Conservation (phyloP, 805 yeast species). For the Myxozyma neglecta region DNA sequence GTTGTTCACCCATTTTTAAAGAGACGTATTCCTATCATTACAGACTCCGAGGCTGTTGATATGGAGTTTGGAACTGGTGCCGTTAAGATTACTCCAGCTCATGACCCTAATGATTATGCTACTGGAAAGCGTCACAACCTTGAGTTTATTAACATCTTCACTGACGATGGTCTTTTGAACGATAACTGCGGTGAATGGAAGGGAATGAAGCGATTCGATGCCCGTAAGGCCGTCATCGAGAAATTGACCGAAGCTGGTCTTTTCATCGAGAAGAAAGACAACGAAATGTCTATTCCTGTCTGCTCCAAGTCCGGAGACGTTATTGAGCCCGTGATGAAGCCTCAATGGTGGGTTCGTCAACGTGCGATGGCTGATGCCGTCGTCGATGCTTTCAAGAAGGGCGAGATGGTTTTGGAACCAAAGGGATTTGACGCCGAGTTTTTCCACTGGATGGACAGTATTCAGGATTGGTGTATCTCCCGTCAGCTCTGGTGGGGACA, state of each 20-base stretch:
- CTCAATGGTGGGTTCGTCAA: conserved; percentile 99
- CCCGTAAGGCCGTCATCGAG: conserved; percentile 81
- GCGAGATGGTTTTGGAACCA: conserved; percentile 80
- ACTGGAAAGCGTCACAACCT: conserved; percentile 93
- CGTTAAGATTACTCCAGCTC: conserved; percentile 98
- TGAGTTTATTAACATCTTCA: conserved; percentile 84
- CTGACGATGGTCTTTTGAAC: conserved; percentile 89
- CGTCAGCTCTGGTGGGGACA: conserved; percentile 97
- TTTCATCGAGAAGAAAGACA: conserved; percentile 81
- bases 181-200: conserved; percentile 91
- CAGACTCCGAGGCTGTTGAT: conserved; percentile 92
- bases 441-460: conserved; percentile 91
- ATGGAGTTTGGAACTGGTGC: conserved; percentile 99
- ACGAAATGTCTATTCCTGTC: conserved; percentile 91
- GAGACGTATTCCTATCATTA: conserved; percentile 80
- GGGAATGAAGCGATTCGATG: conserved; percentile 92
- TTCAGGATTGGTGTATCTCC: conserved; percentile 99
- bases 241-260: conserved; percentile 72
- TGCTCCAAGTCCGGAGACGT: conserved; percentile 97
- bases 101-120: conserved; percentile 93
- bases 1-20: conserved; percentile 88
- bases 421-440: conserved; percentile 89
- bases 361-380: conserved; percentile 85
- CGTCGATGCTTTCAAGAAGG: conserved; percentile 77
- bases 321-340: conserved; percentile 94